Evolutionary conservation across 176 grass and related monocot species (phyloP), one percentile per base, ranked within the genome.

Genomic region (Oryza meyeriana): DNA sequence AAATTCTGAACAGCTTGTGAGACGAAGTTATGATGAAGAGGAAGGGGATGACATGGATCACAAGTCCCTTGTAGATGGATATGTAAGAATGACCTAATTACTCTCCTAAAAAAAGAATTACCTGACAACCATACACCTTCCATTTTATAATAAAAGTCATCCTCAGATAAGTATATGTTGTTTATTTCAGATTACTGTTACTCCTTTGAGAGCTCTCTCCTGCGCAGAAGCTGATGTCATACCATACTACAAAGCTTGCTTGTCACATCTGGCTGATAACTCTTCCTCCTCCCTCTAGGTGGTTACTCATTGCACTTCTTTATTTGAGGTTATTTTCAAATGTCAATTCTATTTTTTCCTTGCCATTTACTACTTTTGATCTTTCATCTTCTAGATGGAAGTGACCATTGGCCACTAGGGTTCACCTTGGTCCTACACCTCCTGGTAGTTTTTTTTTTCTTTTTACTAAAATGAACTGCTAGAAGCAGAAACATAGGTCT

Each of bases 101-200:
- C n/a, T 59, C 3, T 59, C n/a, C 8, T 24, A 25, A 11, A 25
- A 59, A 59, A 84, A 95, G 90, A 57, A 86, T 44, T 35, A 47
- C 34, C 42, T 48, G 77, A 73, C 34, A 72, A 58, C 20, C 8
- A 83, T 74, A 62, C 25, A 66, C 18, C 14, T 71, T 85, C 22
- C 26, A 12, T 83, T 62, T 88, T 76, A 22, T 80, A 33, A 39
- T 45, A 32, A 5, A 57, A 34, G 20, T 27, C 4, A 66, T 44
- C 12, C 80, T 27, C 59, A 72, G 73, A 72, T 77, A 84, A 69
- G 3, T 40, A 66, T 36, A 66, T 79, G 9, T 85, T 79, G 44
- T 85, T 89, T 90, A n/a, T 80, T 84, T 39, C 82, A 98, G 96
- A 93, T 98, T 45, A 86, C 93, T 52, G 82, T 98, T 81, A 98